phyloP scores from a whole-genome alignment of 495 filamentous ascomycete genomes.

The Physcia stellaris region DNA sequence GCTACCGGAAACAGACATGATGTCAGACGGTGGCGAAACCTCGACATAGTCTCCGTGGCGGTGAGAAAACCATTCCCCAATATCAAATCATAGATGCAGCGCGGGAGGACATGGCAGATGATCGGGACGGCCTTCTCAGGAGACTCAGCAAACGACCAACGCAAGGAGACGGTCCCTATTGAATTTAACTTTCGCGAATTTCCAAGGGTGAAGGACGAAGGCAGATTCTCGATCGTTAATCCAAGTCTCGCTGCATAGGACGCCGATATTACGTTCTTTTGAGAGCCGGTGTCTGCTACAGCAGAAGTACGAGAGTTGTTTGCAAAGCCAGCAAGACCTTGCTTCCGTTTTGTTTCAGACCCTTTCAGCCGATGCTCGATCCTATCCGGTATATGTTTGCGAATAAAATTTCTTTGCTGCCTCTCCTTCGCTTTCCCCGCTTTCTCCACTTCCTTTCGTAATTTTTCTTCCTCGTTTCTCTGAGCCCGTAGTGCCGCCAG shows the following conservation, averaged over 20 bases:
- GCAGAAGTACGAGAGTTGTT: conserved; percentile 3
- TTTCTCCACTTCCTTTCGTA: too few relatives aligned
- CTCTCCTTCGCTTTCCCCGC: background rate
- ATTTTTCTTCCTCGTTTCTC: too few relatives aligned
- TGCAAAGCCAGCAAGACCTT: conserved; percentile 6
- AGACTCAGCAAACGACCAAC: conserved; percentile 7
- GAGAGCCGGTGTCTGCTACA: conserved; percentile 7
- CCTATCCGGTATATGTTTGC: background rate
- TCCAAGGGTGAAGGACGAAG: background rate
- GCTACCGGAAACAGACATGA: conserved; percentile 1
- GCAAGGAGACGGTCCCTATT: conserved; percentile 1
- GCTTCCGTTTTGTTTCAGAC: conserved; percentile 2
- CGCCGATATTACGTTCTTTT: conserved; percentile 3
- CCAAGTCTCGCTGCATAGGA: background rate
- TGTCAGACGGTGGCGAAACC: conserved; percentile 2
- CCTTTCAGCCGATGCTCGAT: too few relatives aligned
- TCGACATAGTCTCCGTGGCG: conserved; percentile 7
- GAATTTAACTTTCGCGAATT: conserved; percentile 1
- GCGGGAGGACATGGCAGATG: conserved; percentile 9
- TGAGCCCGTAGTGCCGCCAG: too few relatives aligned
- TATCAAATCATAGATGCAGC: conserved; percentile 9
- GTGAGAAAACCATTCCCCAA: conserved; percentile 6
- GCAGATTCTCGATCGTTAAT: background rate
- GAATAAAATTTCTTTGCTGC: background rate
- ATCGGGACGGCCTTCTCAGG: conserved; percentile 4